Evolutionary conservation across 2,329 filamentous ascomycete species (phyloP).

Genomic region (Cryphonectria carpinicola): DNA sequence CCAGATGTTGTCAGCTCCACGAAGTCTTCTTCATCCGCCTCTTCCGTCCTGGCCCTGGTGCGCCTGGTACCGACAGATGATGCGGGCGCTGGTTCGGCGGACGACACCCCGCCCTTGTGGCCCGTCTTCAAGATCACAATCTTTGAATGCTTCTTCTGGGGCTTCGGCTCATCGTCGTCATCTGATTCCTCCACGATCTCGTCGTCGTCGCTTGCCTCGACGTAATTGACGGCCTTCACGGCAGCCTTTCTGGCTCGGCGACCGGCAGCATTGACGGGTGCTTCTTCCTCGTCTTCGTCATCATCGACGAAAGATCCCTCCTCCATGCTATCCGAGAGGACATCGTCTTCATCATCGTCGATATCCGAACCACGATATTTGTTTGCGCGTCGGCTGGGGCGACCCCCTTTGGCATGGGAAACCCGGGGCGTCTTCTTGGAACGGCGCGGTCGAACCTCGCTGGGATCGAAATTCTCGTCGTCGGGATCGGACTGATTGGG

Average conservation of each 20-base stretch:
- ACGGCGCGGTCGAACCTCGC: slow-evolving; percentile 48
- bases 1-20: slow-evolving; percentile 65
- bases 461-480: slow-evolving; percentile 68
- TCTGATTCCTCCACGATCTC: slow-evolving; percentile 38
- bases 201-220: slow-evolving; percentile 50
- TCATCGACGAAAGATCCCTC: slow-evolving; percentile 55
- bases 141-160: slow-evolving; percentile 37
- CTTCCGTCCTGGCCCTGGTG: slow-evolving; percentile 59
- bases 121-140: slow-evolving; percentile 51
- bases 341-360: slow-evolving; percentile 63
- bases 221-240: slow-evolving; percentile 50
- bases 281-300: slow-evolving; percentile 44
- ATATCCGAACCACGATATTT: slow-evolving; percentile 65
- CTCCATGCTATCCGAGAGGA: slow-evolving; percentile 57
- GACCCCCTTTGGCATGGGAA: slow-evolving; percentile 38
- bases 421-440: slow-evolving; percentile 42
- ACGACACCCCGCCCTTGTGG: slow-evolving; percentile 25
- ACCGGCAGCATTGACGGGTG: slow-evolving; percentile 51
- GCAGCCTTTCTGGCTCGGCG: slow-evolving; percentile 54
- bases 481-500: slow-evolving; percentile 69
- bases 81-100: slow-evolving; percentile 16
- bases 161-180: slow-evolving; percentile 32
- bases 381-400: slow-evolving; percentile 36
- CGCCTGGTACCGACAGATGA: slow-evolving; percentile 44
- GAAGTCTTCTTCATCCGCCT: slow-evolving; percentile 57